Evolutionary conservation across 2,329 filamentous ascomycete species (phyloP).

Genomic region (Pseudogymnoascus sp.): DNA sequence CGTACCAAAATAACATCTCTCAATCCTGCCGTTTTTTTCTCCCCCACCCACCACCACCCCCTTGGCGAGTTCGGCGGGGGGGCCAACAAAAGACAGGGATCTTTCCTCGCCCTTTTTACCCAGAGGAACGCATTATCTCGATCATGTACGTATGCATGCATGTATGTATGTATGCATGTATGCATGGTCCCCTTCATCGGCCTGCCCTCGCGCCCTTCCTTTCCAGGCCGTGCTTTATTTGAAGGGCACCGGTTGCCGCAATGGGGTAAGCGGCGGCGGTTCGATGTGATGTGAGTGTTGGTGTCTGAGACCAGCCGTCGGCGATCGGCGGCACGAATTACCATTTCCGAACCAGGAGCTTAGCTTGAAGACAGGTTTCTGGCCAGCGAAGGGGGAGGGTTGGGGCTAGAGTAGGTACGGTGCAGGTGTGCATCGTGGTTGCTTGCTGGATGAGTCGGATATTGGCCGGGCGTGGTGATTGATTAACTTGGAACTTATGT

Average conservation of each 20-base stretch:
- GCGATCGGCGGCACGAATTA: background rate
- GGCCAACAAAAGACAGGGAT: background rate
- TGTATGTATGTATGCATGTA: background rate
- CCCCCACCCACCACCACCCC: no score
- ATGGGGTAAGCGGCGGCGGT: background rate
- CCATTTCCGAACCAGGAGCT: background rate
- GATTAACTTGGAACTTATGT: conserved; percentile 3
- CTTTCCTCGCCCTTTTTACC: background rate
- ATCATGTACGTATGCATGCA: background rate
- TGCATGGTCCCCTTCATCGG: conserved; percentile 4
- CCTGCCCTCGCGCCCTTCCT: background rate
- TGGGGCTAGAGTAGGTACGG: background rate
- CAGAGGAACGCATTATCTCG: conserved; percentile 1
- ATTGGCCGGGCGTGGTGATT: background rate
- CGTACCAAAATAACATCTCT: background rate
- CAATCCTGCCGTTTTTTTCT: background rate
- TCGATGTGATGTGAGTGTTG: background rate
- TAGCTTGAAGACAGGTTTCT: background rate
- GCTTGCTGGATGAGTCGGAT: background rate
- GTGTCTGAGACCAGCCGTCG: background rate
- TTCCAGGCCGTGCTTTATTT: conserved; percentile 3
- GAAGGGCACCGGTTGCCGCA: background rate
- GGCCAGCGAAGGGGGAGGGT: background rate
- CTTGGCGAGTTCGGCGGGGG: background rate
- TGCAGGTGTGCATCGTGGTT: background rate